Evolutionary conservation across 148 eudicot genomes (phyloP).

Genomic region (Vaccinium macrocarpon): DNA sequence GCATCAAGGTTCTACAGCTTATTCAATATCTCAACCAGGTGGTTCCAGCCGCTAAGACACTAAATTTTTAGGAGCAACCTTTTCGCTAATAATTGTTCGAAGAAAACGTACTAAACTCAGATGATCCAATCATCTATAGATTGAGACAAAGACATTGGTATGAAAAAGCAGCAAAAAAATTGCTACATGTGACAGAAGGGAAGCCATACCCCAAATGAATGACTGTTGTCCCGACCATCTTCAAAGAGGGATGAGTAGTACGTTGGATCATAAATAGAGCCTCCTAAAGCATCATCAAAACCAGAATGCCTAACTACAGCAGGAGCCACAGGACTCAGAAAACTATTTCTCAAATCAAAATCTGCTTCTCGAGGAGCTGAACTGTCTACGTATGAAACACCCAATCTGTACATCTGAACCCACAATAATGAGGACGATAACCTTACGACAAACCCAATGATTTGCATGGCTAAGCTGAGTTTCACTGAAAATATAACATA

Average conservation of each 20-base stretch:
- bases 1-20: not conserved
- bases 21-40: not conserved
- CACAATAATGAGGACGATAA: constrained; percentile 73
- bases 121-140: not conserved
- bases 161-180: not conserved
- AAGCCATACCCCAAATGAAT: constrained; percentile 46
- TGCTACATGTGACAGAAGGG: not conserved
- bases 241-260: constrained; percentile 85
- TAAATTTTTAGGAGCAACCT: not conserved
- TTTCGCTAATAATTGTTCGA: not conserved
- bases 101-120: not conserved
- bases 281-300: constrained; percentile 74
- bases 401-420: constrained; percentile 98
- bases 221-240: constrained; percentile 42
- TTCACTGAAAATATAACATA: constrained; percentile 64
- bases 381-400: constrained; percentile 59
- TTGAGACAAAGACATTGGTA: not conserved
- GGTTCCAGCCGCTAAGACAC: not conserved
- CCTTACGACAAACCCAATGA: constrained; percentile 70
- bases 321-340: constrained; percentile 70
- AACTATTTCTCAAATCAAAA: constrained; percentile 81
- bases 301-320: constrained; percentile 44
- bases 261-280: constrained; percentile 87
- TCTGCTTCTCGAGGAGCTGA: constrained; percentile 67
- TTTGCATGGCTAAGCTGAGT: constrained; percentile 73